Conservation (phyloP, 2,329 filamentous ascomycete genomes). For the Massarina eburnea region DNA sequence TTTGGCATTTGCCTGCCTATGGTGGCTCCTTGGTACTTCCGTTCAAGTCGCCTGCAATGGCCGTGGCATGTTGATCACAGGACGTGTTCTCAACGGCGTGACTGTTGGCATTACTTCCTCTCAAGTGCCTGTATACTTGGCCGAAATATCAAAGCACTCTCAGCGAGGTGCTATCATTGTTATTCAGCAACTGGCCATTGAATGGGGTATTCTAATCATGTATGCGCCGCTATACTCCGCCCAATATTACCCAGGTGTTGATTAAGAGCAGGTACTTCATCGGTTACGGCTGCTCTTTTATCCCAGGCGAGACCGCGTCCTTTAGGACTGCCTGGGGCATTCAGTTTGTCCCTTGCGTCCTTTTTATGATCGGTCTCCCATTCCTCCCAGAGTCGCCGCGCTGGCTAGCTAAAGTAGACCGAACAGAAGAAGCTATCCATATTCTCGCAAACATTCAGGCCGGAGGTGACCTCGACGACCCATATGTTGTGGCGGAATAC, state of each 20-base stretch:
- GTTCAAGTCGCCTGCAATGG: constrained; percentile 46
- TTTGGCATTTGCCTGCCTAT: constrained; percentile 52
- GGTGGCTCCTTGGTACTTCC: constrained; percentile 47
- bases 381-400: constrained; percentile 52
- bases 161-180: constrained; percentile 48
- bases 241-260: background rate
- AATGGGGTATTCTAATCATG: constrained; percentile 43
- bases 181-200: constrained; percentile 49
- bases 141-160: constrained; percentile 47
- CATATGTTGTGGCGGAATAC: constrained; percentile 52
- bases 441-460: constrained; percentile 51
- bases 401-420: constrained; percentile 53
- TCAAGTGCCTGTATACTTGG: constrained; percentile 50
- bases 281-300: constrained; percentile 50
- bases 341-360: constrained; percentile 49
- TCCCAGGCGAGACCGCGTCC: constrained; percentile 39
- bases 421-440: constrained; percentile 48
- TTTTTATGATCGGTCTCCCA: constrained; percentile 48
- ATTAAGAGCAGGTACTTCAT: constrained; percentile 46
- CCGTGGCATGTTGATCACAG: constrained; percentile 48
- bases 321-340: constrained; percentile 53
- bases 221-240: constrained; percentile 8
- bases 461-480: constrained; percentile 47
- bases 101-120: constrained; percentile 48
- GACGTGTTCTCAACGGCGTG: constrained; percentile 50